phyloP scores from a whole-genome alignment of 371 early-diverging fungal genomes.

The Mucor irregularis region DNA sequence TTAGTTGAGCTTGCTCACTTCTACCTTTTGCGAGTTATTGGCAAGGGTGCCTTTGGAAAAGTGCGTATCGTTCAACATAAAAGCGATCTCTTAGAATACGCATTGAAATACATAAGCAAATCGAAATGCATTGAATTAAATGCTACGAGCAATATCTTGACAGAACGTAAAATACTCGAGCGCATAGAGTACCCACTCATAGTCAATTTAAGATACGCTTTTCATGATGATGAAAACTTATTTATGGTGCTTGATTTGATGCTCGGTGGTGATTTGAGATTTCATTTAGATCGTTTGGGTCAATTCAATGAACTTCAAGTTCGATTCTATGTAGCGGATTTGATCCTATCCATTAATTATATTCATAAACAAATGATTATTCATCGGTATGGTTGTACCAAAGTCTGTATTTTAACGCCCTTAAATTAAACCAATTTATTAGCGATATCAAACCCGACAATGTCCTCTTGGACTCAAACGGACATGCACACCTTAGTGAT shows the following conservation, averaged over 20 bases:
- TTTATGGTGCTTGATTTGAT: constrained; percentile 81
- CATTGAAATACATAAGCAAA: constrained; percentile 63
- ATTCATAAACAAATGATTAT: constrained; percentile 63
- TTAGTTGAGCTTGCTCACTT: constrained; percentile 61
- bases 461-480: constrained; percentile 81
- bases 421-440: constrained; percentile 19
- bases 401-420: no score
- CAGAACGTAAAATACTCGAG: constrained; percentile 56
- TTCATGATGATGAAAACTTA: constrained; percentile 78
- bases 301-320: constrained; percentile 70
- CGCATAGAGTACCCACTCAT: constrained; percentile 50
- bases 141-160: constrained; percentile 56
- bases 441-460: constrained; percentile 98
- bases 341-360: constrained; percentile 68
- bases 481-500: constrained; percentile 86
- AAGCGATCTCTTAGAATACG: constrained; percentile 52
- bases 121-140: constrained; percentile 52
- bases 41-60: constrained; percentile 80
- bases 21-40: constrained; percentile 63
- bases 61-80: constrained; percentile 87
- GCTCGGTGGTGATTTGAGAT: constrained; percentile 88
- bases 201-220: constrained; percentile 75
- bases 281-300: constrained; percentile 68
- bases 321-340: constrained; percentile 76
- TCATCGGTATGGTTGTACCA: constrained; percentile 47